Conservation (phyloP, 441 rosid genomes). For the Populus hybrid region DNA sequence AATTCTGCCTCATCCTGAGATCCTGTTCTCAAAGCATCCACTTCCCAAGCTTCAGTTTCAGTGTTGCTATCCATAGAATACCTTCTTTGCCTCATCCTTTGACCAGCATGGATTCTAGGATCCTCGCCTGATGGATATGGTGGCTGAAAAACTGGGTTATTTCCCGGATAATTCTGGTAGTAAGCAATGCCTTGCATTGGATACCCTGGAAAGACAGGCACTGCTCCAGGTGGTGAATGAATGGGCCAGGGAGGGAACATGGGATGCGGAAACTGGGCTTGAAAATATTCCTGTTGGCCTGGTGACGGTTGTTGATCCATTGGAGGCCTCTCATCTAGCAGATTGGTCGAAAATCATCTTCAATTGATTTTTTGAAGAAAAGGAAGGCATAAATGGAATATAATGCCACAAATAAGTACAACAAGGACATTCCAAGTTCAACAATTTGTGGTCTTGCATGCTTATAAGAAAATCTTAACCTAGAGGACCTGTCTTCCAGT, state of each 20-base stretch:
- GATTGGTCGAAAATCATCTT: conserved; percentile 4
- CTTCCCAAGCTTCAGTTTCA: conserved; percentile 47
- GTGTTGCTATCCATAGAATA: conserved; percentile 55
- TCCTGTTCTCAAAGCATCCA: conserved; percentile 36
- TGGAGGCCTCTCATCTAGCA: conserved; percentile 60
- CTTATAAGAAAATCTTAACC: not conserved
- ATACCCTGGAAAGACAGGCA: conserved; percentile 81
- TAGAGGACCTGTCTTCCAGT: not conserved
- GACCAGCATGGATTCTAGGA: conserved; percentile 48
- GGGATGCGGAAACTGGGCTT: conserved; percentile 70
- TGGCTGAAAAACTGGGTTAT: conserved; percentile 56
- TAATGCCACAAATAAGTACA: not conserved
- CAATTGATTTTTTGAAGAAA: conserved; percentile 9
- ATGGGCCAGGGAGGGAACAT: conserved; percentile 83
- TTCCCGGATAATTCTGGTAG: conserved; percentile 66
- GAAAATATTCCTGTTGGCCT: conserved; percentile 55
- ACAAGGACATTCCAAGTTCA: conserved; percentile 5
- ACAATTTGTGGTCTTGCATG: not conserved
- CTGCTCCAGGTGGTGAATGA: conserved; percentile 81
- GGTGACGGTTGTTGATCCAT: conserved; percentile 47
- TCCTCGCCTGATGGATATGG: conserved; percentile 66
- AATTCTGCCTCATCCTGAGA: conserved; percentile 43
- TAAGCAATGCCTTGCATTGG: conserved; percentile 83
- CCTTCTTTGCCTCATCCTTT: conserved; percentile 48
- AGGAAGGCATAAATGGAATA: conserved; percentile 2